phyloP scores from a whole-genome alignment of 2,329 filamentous ascomycete species.

The Fusarium beomiforme region DNA sequence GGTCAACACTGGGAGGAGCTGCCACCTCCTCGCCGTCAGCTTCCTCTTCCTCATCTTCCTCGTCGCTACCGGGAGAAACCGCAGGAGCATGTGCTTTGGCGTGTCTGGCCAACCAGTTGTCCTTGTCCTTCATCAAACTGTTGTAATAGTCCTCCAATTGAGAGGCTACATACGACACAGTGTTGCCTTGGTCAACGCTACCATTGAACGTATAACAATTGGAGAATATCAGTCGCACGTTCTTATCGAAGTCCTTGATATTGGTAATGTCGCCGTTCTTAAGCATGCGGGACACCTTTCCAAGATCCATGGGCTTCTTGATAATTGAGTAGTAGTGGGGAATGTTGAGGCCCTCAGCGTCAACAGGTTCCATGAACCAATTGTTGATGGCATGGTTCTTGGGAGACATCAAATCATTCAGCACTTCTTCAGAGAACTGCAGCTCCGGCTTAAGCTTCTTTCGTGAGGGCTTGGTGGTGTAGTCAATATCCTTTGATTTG shows the following conservation, averaged over 20 bases:
- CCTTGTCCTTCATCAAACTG: conserved; percentile 78
- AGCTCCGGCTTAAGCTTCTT: conserved; percentile 92
- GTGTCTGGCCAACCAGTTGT: conserved; percentile 81
- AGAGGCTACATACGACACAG: conserved; percentile 77
- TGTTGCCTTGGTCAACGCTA: conserved; percentile 66
- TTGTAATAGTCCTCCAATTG: conserved; percentile 81
- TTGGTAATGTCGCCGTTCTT: conserved; percentile 81
- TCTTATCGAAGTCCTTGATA: conserved; percentile 85
- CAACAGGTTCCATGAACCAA: conserved; percentile 85
- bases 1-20: conserved; percentile 54
- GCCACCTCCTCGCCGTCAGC: conserved; percentile 62
- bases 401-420: conserved; percentile 79
- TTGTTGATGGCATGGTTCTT: conserved; percentile 75
- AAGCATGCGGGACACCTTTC: conserved; percentile 82
- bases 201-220: conserved; percentile 95
- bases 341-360: conserved; percentile 93
- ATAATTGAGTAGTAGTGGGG: conserved; percentile 93
- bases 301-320: conserved; percentile 96
- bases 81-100: conserved; percentile 66
- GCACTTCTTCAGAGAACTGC: conserved; percentile 85
- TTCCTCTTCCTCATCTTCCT: conserved; percentile 71
- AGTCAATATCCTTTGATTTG: conserved; percentile 90
- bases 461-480: conserved; percentile 77
- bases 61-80: conserved; percentile 74
- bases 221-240: conserved; percentile 82